phyloP scores from a whole-genome alignment of 2,329 filamentous ascomycete species.

The Emmonsiellopsis sp. region DNA sequence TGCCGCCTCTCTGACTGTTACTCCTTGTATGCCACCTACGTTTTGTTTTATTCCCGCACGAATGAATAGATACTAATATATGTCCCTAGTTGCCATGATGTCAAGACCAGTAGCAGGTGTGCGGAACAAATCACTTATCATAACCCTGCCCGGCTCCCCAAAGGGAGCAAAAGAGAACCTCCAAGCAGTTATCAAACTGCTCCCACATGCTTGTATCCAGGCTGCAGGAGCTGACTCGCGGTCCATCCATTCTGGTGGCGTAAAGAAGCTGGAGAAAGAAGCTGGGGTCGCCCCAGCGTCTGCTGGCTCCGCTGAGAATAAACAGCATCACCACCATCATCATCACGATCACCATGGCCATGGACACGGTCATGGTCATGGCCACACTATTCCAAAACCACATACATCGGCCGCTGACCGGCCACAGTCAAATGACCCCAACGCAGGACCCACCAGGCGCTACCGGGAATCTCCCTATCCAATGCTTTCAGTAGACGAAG shows the following conservation, averaged over 20 bases:
- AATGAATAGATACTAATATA: constrained; percentile 15
- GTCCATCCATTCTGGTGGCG: constrained; percentile 65
- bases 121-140: constrained; percentile 67
- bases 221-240: constrained; percentile 76
- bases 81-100: constrained; percentile 77
- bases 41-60: constrained; percentile 2
- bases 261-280: constrained; percentile 74
- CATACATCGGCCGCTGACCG: constrained; percentile 58
- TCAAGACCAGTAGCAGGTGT: constrained; percentile 85
- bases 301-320: constrained; percentile 11
- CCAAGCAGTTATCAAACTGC: constrained; percentile 73
- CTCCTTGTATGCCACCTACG: constrained; percentile 61
- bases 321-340: constrained; percentile 19
- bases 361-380: constrained; percentile 52
- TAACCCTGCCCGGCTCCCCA: constrained; percentile 87
- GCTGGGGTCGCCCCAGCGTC: constrained; percentile 49
- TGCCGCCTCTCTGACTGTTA: constrained; percentile 69
- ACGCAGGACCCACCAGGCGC: constrained; percentile 54
- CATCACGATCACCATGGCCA: constrained; percentile 42
- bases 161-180: constrained; percentile 94
- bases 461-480: constrained; percentile 83
- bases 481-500: constrained; percentile 79
- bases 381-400: constrained; percentile 54
- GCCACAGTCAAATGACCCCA: constrained; percentile 50
- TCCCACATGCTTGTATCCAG: constrained; percentile 91